Conservation (phyloP, 2,329 filamentous ascomycete species). For the Waltergamsia citrina region DNA sequence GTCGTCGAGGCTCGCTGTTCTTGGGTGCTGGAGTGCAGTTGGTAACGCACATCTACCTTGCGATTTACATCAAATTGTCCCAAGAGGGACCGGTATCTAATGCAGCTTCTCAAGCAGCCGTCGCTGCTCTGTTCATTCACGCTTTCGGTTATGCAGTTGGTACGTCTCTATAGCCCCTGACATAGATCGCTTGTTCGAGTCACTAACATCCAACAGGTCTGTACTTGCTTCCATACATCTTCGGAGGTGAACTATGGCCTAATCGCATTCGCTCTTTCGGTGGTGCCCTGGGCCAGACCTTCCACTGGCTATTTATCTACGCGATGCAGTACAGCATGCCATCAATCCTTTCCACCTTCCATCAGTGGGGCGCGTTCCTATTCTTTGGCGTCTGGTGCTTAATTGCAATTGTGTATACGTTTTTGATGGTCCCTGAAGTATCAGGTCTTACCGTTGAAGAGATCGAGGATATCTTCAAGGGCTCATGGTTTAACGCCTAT, state of each 20-base stretch:
- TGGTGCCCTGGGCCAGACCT: constrained; percentile 21
- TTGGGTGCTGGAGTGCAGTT: constrained; percentile 23
- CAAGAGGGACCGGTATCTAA: constrained; percentile 12
- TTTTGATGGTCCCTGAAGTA: constrained; percentile 27
- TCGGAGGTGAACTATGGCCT: constrained; percentile 33
- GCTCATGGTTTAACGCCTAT: constrained; percentile 17
- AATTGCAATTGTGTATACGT: constrained; percentile 25
- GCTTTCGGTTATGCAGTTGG: constrained; percentile 31
- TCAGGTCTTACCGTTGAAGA: constrained; percentile 26
- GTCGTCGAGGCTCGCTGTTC: constrained; percentile 26
- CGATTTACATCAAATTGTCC: constrained; percentile 25
- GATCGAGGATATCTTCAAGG: constrained; percentile 24
- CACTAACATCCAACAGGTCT: constrained; percentile 9
- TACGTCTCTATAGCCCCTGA: no score
- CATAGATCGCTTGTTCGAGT: not conserved
- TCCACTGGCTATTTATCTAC: constrained; percentile 27
- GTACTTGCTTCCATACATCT: constrained; percentile 31
- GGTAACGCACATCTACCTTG: constrained; percentile 29
- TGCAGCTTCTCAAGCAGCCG: constrained; percentile 23
- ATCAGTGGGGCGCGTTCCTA: constrained; percentile 32
- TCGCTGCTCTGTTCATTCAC: constrained; percentile 33
- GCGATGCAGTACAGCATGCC: constrained; percentile 23
- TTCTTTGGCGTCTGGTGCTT: constrained; percentile 30
- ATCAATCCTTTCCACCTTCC: constrained; percentile 18
- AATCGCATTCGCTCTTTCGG: constrained; percentile 34